Evolutionary conservation across 2,329 filamentous ascomycete species (phyloP), one percentile per base, ranked within the genome.

Genomic region (Calonectria honghensis): DNA sequence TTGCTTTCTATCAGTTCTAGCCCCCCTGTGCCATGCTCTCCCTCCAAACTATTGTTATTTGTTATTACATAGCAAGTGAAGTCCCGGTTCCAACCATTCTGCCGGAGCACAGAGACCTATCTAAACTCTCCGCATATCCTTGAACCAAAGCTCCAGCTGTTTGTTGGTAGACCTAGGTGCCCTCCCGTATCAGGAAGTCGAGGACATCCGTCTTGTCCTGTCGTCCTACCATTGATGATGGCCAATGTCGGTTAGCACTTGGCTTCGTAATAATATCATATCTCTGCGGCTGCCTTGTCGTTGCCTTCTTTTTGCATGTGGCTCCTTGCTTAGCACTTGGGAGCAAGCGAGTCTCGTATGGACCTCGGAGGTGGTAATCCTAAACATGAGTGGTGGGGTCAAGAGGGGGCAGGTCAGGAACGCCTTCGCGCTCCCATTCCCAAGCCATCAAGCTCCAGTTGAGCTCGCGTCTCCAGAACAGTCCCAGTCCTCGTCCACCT

Each of bases 401-500:
- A 78, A 91, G 85, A 74, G 80, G 80, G 79, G 84, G 84, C 80
- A 85, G 81, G 73, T 81, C 70, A 72, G 84, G 82, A 73, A 85
- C 81, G 78, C 81, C 82, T 72, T 86, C 87, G 51, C 88, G 87
- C 82, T 92, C 90, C 90, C 91, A 95, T 83, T 96, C 93, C 94
- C 94, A 96, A 68, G 93, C 94, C 82, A 96, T 86, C 83, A 96
- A 90, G 84, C 94, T 95, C 95, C 95, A 96, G 86, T 97, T 97
- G 82, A 97, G 88, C 86, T 96, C 94, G 80, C 92, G 91, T 80
- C 92, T 90, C 92, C 92, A 94, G 82, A 93, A 93, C 57, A 94
- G 86, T 48, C 92, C 92, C 79, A 94, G 88, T n/a, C 92, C 92
- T 80, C 89, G 88, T 76, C 90, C 90, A 79, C 89, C 88, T 81